Percentiles rank a stretch among this genome's conserved stretches.
Conservation (phyloP, 148 eudicot genomes). For the Rhododendron kiyosumense region DNA sequence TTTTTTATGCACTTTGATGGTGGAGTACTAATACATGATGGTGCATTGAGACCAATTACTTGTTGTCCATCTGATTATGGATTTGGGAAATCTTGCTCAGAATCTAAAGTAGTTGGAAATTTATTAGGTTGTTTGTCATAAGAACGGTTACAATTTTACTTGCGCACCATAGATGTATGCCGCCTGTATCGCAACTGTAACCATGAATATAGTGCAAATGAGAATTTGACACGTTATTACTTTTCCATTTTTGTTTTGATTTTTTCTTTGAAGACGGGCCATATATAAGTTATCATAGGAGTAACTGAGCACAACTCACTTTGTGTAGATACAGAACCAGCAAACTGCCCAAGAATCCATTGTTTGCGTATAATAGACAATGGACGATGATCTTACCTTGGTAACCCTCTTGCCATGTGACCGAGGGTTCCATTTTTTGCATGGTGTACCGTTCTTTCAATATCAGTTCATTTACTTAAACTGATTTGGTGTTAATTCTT, state of each 20-base stretch:
- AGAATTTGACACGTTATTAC: constrained; percentile 1
- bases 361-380: neutral
- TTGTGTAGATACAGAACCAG: neutral
- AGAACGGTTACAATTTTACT: neutral
- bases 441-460: neutral
- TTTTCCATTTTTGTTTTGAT: neutral
- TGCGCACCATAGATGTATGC: neutral
- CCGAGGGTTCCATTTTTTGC: neutral
- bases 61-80: neutral
- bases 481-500: neutral
- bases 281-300: neutral
- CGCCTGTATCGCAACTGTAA: neutral
- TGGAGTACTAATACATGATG: neutral
- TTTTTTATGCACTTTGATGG: neutral
- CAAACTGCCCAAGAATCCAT: neutral
- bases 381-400: neutral
- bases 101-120: neutral
- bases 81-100: neutral
- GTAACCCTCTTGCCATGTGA: neutral
- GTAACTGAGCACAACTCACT: neutral
- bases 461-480: neutral
- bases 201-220: neutral
- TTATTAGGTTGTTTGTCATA: neutral
- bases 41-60: neutral
- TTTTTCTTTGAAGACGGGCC: neutral